These are phyloP conservation scores for Pouteria glomerata DNA, from an alignment of 148 eudicot species.

Conservation along the genomic window DNA sequence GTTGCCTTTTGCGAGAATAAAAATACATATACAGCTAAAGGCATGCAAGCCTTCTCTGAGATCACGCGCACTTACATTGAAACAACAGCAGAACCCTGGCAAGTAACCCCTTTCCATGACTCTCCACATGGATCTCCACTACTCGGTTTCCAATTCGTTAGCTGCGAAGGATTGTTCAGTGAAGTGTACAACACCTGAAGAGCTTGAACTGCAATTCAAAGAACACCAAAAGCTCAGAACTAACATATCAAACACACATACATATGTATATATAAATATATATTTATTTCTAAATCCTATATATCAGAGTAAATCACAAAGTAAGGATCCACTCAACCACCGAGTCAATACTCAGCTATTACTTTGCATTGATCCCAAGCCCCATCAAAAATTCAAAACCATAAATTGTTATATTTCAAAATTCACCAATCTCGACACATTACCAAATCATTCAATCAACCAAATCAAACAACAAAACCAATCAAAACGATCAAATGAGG, in stretches of 20 bases:
- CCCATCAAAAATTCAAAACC: slow-evolving; percentile 5
- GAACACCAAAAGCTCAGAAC: slow-evolving; percentile 3
- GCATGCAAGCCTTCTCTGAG: not conserved
- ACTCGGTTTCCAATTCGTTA: slow-evolving; percentile 72
- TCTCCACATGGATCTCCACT: slow-evolving; percentile 95
- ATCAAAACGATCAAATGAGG: not conserved
- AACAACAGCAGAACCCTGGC: slow-evolving; percentile 84
- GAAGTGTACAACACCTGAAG: slow-evolving; percentile 79
- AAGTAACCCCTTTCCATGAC: slow-evolving; percentile 86
- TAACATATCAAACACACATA: not conserved
- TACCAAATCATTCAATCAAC: not conserved
- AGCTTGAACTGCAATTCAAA: slow-evolving; percentile 58
- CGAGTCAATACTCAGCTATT: not conserved
- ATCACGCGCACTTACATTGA: slow-evolving; percentile 50
- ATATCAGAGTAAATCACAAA: not conserved
- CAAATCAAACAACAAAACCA: not conserved
- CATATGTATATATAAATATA: not conserved
- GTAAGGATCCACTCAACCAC: slow-evolving; percentile 10
- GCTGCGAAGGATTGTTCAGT: slow-evolving; percentile 73
- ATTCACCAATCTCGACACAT: slow-evolving; percentile 1
- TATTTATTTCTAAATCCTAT: too few relatives aligned
- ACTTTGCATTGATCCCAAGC: slow-evolving; percentile 15
- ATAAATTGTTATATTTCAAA: not conserved
- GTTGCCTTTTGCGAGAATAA: not conserved
- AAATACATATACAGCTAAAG: not conserved